phyloP scores from a whole-genome alignment of 2,329 filamentous ascomycete genomes.

The Cordyceps cateniannulata region DNA sequence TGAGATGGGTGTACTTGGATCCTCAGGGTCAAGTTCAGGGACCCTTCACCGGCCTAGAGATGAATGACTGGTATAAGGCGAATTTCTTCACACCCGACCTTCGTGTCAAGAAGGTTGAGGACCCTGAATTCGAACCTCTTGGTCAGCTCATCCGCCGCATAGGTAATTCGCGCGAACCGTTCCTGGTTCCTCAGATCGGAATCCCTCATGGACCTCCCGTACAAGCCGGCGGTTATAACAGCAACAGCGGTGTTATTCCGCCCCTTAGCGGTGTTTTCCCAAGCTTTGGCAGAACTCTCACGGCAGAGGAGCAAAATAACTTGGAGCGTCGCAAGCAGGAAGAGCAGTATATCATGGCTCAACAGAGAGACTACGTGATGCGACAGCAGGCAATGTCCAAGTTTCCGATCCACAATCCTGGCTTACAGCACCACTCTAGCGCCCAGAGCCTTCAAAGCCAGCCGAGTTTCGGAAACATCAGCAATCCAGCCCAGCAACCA shows the following conservation, averaged over 20 bases:
- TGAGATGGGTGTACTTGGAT: constrained; percentile 98
- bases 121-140: constrained; percentile 87
- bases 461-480: constrained; percentile 91
- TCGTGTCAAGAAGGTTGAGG: constrained; percentile 90
- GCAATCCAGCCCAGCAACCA: constrained; percentile 63
- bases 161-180: constrained; percentile 94
- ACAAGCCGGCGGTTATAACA: constrained; percentile 42
- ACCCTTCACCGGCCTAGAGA: constrained; percentile 92
- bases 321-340: constrained; percentile 95
- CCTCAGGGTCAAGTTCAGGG: constrained; percentile 89
- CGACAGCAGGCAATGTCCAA: constrained; percentile 76
- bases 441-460: constrained; percentile 95
- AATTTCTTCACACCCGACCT: constrained; percentile 95
- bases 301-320: constrained; percentile 96
- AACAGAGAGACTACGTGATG: constrained; percentile 87
- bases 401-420: constrained; percentile 51
- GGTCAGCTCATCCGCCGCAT: constrained; percentile 93
- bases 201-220: constrained; percentile 78
- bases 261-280: constrained; percentile 92
- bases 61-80: constrained; percentile 99
- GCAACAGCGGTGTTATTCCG: constrained; percentile 63
- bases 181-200: constrained; percentile 94
- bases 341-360: constrained; percentile 93
- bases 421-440: constrained; percentile 86
- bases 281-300: constrained; percentile 88